These are phyloP conservation scores for Cordyceps sp. DNA, from an alignment of 2,329 filamentous ascomycete genomes.

Conservation along the genomic window DNA sequence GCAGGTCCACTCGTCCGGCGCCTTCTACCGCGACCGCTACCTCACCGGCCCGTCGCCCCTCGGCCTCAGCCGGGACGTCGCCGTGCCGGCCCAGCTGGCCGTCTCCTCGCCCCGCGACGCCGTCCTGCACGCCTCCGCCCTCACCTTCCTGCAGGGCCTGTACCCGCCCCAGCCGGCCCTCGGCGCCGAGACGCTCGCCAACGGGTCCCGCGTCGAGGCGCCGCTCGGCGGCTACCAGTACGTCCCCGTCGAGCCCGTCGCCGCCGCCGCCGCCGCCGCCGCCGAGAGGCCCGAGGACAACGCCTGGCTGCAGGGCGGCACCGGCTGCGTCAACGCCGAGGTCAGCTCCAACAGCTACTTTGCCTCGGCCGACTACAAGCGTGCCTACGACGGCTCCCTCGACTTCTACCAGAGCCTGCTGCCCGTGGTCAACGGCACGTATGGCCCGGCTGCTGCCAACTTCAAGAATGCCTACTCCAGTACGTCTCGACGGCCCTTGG, in stretches of 20 bases:
- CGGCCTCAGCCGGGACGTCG: conserved; percentile 48
- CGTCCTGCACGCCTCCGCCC: conserved; percentile 67
- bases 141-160: conserved; percentile 68
- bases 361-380: conserved; percentile 25
- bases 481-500: no score
- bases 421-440: conserved; percentile 38
- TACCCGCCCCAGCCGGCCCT: conserved; percentile 59
- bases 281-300: conserved; percentile 36
- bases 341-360: conserved; percentile 39
- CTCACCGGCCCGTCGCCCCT: conserved; percentile 45
- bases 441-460: conserved; percentile 23
- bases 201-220: conserved; percentile 47
- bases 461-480: conserved; percentile 48
- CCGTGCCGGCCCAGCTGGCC: conserved; percentile 52
- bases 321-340: conserved; percentile 36
- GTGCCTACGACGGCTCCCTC: conserved; percentile 30
- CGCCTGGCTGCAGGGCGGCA: conserved; percentile 41
- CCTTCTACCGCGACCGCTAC: conserved; percentile 64
- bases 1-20: conserved; percentile 56
- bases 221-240: conserved; percentile 74
- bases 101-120: conserved; percentile 57
- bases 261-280: conserved; percentile 35
- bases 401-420: conserved; percentile 41
- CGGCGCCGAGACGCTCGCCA: conserved; percentile 48
- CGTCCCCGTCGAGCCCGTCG: conserved; percentile 52